Evolutionary conservation across 768 basidiomycete genomes (phyloP).

Genomic region (Cyathus striatus): DNA sequence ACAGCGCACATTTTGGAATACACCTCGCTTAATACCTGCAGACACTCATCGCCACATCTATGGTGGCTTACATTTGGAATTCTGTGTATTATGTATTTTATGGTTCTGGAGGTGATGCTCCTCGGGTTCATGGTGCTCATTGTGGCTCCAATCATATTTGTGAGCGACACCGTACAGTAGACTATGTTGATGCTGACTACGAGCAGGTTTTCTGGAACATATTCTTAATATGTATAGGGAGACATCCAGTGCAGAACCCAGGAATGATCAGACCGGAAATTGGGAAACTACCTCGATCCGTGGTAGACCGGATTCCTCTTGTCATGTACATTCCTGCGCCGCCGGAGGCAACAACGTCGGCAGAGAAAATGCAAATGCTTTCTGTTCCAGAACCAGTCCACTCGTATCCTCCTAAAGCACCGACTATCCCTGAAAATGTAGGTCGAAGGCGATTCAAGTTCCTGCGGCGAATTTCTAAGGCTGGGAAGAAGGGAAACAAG

Average conservation of each 20-base stretch:
- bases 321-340: constrained; percentile 85
- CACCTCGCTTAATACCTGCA: constrained; percentile 70
- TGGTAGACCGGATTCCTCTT: constrained; percentile 77
- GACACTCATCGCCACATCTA: constrained; percentile 68
- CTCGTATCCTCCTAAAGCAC: constrained; percentile 55
- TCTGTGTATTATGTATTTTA: constrained; percentile 73
- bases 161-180: constrained; percentile 35
- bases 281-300: constrained; percentile 62
- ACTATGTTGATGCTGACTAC: background rate
- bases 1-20: constrained; percentile 78
- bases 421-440: constrained; percentile 9
- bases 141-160: constrained; percentile 73
- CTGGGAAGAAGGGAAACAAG: constrained; percentile 12
- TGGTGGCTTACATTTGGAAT: constrained; percentile 88
- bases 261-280: constrained; percentile 74
- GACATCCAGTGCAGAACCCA: constrained; percentile 74
- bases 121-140: constrained; percentile 76
- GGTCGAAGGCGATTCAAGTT: constrained; percentile 51
- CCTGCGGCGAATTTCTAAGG: constrained; percentile 27
- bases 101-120: constrained; percentile 62
- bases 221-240: constrained; percentile 70
- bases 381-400: constrained; percentile 47
- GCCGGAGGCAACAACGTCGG: constrained; percentile 44
- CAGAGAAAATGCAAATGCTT: constrained; percentile 21
- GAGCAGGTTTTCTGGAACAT: constrained; percentile 72